Percentiles rank a stretch among this genome's conserved stretches.
phyloP scores from a whole-genome alignment of 75 land plant genomes.

The Cupressus sempervirens region DNA sequence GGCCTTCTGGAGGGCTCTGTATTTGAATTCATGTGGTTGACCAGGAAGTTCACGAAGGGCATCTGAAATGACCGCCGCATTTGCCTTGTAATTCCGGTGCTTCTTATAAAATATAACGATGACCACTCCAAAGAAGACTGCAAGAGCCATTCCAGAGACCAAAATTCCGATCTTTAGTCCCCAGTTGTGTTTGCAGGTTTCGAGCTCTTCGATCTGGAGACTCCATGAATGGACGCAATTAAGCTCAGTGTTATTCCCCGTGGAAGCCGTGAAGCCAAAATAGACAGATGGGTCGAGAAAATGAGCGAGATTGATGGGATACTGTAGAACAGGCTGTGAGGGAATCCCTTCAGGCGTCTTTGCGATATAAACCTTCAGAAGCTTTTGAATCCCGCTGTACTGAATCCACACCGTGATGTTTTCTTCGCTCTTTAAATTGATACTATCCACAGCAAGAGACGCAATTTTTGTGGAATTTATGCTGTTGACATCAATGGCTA shows the following conservation, averaged over 20 bases:
- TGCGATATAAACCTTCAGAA: conserved; percentile 5
- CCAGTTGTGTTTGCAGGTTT: not conserved
- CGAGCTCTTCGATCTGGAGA: not conserved
- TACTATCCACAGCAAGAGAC: conserved; percentile 7
- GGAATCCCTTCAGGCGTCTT: conserved; percentile 16
- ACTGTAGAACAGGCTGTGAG: conserved; percentile 8
- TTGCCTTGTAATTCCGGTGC: not conserved
- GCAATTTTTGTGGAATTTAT: conserved; percentile 8
- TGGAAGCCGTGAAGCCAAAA: conserved; percentile 37
- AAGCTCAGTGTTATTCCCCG: conserved; percentile 13
- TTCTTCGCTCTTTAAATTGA: conserved; percentile 14
- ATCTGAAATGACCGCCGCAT: not conserved
- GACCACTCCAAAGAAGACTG: no score
- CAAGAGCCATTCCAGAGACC: not conserved
- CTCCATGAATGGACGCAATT: conserved; percentile 24
- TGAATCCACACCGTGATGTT: conserved; percentile 26
- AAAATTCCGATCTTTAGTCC: not conserved
- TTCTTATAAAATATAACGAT: not conserved
- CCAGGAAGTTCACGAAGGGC: not conserved
- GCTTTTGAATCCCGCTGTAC: conserved; percentile 12
- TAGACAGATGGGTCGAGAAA: conserved; percentile 8
- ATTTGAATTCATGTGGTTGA: conserved; percentile 24
- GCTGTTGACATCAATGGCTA: conserved; percentile 21
- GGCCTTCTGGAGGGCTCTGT: conserved; percentile 28
- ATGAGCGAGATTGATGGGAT: not conserved